Base-by-base conservation (phyloP, 495 filamentous ascomycete species). In the Platismatia glauca region DNA sequence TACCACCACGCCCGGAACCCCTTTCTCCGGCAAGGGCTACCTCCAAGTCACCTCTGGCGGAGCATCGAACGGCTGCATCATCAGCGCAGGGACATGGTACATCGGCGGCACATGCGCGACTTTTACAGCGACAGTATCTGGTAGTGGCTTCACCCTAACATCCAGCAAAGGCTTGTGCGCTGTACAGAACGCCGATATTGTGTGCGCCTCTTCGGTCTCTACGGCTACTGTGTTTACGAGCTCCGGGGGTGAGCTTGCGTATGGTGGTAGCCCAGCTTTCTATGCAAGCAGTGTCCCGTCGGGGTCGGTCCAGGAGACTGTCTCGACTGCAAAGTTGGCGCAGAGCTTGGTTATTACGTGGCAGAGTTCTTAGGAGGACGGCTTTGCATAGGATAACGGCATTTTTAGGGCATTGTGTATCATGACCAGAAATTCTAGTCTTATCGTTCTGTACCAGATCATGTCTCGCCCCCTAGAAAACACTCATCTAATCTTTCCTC, bases 1-100 rank as follows among this genome's bases (percentile, higher is more conserved):
- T 41, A 74, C 78, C 6, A 79, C 78, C 8, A 66, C 64, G 12
- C 76, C 81, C 6, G 77, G 76, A 1, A 71, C 57, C 7, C 75
- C 79, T 0, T 84, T 84, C 65, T 64, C 73, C 8, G 85, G 86
- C 6, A 79, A 72, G 55, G 88, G 86, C 7, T 81, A 81, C 63
- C 68, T 90, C 41, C 76, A 85, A 58, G 86, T 86, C 0, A 73
- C 77, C 8, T 79, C 76, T 0, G 65, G 69, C 27, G 81, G 81
- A 24, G 74, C 75, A 29, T 71, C 74, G 35, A 77, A 78, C n/a
- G 87, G 88, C 39, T 91, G 87, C 66, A 74, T 91, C 63, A 89
- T 89, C 72, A 84, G 83, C 66, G 74, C 71, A 12, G 88, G 88
- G 15, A 82, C 78, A 4, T 91, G 88, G 88, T 91, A 84, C 68